phyloP scores from a whole-genome alignment of 2,329 filamentous ascomycete genomes.

The Graphium sp. region DNA sequence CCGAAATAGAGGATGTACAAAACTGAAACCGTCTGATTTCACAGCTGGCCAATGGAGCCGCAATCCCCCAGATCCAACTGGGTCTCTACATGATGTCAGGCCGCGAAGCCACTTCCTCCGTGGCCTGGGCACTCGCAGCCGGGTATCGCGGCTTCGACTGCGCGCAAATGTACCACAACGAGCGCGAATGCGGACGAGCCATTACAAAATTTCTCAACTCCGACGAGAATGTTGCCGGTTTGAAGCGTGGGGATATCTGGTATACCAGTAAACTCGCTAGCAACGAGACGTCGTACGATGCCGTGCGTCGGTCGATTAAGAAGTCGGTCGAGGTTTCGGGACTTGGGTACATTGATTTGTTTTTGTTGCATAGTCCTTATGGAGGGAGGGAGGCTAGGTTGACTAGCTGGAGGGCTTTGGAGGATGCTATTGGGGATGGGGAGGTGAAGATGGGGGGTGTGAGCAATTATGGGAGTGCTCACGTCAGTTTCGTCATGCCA shows the following conservation, averaged over 20 bases:
- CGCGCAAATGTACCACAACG: constrained; percentile 48
- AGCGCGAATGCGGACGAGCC: constrained; percentile 49
- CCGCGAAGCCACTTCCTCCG: constrained; percentile 37
- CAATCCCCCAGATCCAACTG: constrained; percentile 56
- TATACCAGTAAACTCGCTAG: constrained; percentile 66
- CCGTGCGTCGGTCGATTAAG: constrained; percentile 48
- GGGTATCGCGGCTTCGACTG: constrained; percentile 34
- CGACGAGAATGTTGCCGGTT: too few species aligned
- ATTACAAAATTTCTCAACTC: constrained; percentile 44
- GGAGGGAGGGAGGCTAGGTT: constrained; percentile 51
- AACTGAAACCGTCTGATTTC: too few species aligned
- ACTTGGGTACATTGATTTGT: constrained; percentile 62
- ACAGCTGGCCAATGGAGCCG: constrained; percentile 46
- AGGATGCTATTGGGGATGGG: constrained; percentile 57
- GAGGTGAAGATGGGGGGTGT: constrained; percentile 58
- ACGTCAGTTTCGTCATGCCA: constrained; percentile 28
- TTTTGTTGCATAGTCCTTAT: constrained; percentile 65
- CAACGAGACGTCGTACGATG: constrained; percentile 47
- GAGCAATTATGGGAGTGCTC: constrained; percentile 61
- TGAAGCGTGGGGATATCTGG: constrained; percentile 55
- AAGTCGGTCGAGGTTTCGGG: constrained; percentile 46
- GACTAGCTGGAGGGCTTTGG: constrained; percentile 60
- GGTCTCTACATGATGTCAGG: constrained; percentile 59
- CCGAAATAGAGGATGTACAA: too few species aligned
- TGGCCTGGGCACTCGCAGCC: constrained; percentile 37